These are phyloP conservation scores for Ophiosphaerella narmari DNA, from an alignment of 2,329 filamentous ascomycete species.

Conservation along the genomic window DNA sequence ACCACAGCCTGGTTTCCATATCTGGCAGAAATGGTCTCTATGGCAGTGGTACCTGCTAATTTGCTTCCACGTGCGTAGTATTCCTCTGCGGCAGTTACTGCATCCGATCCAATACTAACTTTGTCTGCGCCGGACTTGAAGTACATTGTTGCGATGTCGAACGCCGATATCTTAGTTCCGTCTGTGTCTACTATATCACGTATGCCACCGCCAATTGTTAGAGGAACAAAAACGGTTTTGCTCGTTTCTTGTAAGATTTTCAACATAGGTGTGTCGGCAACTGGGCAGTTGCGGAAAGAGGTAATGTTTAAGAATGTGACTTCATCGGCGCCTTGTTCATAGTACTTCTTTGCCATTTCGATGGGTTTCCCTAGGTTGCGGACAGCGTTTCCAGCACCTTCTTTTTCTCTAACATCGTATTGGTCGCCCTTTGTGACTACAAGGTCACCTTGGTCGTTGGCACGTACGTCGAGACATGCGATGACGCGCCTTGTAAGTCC, in stretches of 20 bases:
- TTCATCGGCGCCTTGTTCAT: slow-evolving; percentile 95
- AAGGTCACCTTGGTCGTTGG: slow-evolving; percentile 91
- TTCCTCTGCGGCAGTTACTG: slow-evolving; percentile 88
- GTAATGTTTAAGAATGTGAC: slow-evolving; percentile 98
- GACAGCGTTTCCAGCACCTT: slow-evolving; percentile 63
- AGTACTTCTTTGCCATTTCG: slow-evolving; percentile 90
- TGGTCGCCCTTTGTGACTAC: slow-evolving; percentile 99
- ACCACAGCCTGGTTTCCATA: slow-evolving; percentile 98
- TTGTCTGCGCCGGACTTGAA: slow-evolving; percentile 98
- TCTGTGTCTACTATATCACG: slow-evolving; percentile 89
- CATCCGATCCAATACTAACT: slow-evolving; percentile 94
- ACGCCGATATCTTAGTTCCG: slow-evolving; percentile 81
- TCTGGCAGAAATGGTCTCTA: slow-evolving; percentile 90
- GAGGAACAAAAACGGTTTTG: slow-evolving; percentile 89
- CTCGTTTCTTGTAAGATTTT: slow-evolving; percentile 87
- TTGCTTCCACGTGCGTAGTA: slow-evolving; percentile 75
- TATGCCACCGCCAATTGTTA: slow-evolving; percentile 95
- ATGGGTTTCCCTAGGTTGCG: slow-evolving; percentile 97
- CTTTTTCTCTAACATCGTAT: slow-evolving; percentile 95
- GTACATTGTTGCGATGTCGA: slow-evolving; percentile 95
- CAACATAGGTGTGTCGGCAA: slow-evolving; percentile 93
- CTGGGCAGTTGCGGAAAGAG: slow-evolving; percentile 91
- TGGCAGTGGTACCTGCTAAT: slow-evolving; percentile 81
- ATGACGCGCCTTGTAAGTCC: slow-evolving; percentile 93
- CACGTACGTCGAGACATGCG: slow-evolving; percentile 91